Base-by-base conservation (phyloP, 1,284 basidiomycete species). In the Boletus semigastroideus region DNA sequence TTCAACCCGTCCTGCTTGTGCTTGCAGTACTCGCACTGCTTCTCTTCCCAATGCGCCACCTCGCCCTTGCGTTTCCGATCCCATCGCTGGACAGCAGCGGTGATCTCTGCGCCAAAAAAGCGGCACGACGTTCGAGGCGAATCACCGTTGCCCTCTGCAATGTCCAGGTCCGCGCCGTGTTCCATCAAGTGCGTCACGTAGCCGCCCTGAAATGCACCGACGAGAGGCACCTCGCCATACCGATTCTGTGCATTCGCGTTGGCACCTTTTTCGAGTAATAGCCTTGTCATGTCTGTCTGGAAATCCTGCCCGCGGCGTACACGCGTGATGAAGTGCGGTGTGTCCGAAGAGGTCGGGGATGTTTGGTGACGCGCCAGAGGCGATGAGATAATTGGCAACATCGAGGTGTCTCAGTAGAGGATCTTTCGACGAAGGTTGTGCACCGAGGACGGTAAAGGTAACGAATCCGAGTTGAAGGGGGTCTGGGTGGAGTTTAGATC, bases 251-350 rank as follows among this genome's bases (percentile, higher is more conserved):
- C 64, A 54, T 80, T 72, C 8, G 72, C 69, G 52, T 79, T 67
- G 4, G 78, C 80, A 5, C 76, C 75, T 12, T 63, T 61, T 50
- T 72, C 62, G 16, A 82, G 53, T 25, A 83, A 66, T 12, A 69
- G 53, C 11, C 67, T 69, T 0, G 67, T 62, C 14, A 78, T 59
- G n/a, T 68, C 62, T 59, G n/a, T 68, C 62, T 33, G 7, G 62
- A 54, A 34, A 56, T 1, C 64, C 60, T 1, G 46, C 19, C 0
- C 62, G 63, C 0, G 64, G 63, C 31, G 70, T 73, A 6, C 73
- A 70, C 0, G 70, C 66, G 55, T 81, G 79, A 37, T 76, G 69
- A 3, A 83, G 70, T 4, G 82, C 78, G 1, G 78, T 80, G 61
- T 69, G 70, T 8, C 78, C 78, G 12, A 67, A 69, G 44, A 83